Evolutionary conservation across 2,329 filamentous ascomycete species (phyloP).

Genomic region (Zymoseptoria crescenta): DNA sequence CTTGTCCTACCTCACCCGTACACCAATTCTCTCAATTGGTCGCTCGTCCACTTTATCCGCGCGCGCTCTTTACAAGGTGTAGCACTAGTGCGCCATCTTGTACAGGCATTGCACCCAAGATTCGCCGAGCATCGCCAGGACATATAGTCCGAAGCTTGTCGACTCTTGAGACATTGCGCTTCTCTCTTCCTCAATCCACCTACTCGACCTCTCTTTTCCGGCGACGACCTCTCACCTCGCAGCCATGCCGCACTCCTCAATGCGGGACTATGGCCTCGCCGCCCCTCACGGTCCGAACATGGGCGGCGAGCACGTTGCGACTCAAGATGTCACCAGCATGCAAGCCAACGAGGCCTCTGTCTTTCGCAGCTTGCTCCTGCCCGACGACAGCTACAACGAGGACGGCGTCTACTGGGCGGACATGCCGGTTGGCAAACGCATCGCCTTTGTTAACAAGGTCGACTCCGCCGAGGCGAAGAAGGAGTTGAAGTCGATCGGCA

Average conservation of each 20-base stretch:
- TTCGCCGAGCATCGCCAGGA: neutral
- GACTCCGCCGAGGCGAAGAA: conserved; percentile 61
- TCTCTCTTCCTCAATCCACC: neutral
- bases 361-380: conserved; percentile 74
- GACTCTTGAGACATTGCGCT: conserved; percentile 1
- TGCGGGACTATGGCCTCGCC: conserved; percentile 41
- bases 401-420: conserved; percentile 93
- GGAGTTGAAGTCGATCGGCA: conserved; percentile 61
- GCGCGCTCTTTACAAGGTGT: neutral
- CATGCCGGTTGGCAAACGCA: conserved; percentile 59
- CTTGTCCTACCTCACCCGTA: neutral
- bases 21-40: neutral
- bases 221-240: neutral
- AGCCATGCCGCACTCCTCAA: conserved; percentile 28
- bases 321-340: conserved; percentile 42
- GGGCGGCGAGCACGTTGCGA: conserved; percentile 37
- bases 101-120: neutral
- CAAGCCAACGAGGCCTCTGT: conserved; percentile 51
- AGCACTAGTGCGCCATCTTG: neutral
- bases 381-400: conserved; percentile 77
- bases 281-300: conserved; percentile 44
- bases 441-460: conserved; percentile 67
- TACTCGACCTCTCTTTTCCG: neutral
- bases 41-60: neutral
- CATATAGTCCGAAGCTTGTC: conserved; percentile 1